Evolutionary conservation across 2,329 filamentous ascomycete genomes (phyloP).

Genomic region (Stagonosporopsis cucurbitacearum): DNA sequence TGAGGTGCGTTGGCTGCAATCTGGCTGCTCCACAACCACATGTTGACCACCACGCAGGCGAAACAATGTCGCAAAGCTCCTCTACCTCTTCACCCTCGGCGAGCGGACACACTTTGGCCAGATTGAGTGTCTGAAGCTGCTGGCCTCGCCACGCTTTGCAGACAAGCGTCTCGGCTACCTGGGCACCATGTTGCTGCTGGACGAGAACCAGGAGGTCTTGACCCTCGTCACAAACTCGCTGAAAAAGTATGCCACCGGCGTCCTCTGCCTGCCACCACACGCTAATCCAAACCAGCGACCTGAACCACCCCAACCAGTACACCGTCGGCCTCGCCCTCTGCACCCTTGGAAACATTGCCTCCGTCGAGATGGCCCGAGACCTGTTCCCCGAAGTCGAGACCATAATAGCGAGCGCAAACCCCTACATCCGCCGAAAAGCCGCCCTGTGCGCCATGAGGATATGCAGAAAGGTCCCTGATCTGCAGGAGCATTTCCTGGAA

Average conservation of each 20-base stretch:
- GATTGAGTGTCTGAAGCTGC: slow-evolving; percentile 97
- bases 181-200: slow-evolving; percentile 92
- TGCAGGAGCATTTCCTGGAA: slow-evolving; percentile 96
- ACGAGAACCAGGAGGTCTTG: slow-evolving; percentile 98
- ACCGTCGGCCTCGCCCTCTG: slow-evolving; percentile 95
- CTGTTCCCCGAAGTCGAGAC: slow-evolving; percentile 95
- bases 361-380: slow-evolving; percentile 97
- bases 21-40: slow-evolving; percentile 20
- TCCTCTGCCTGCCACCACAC: background rate
- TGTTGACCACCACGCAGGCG: slow-evolving; percentile 64
- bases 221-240: slow-evolving; percentile 97
- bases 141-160: slow-evolving; percentile 95
- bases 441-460: slow-evolving; percentile 99
- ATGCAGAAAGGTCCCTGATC: slow-evolving; percentile 94
- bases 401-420: slow-evolving; percentile 89
- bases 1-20: slow-evolving; percentile 68
- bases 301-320: slow-evolving; percentile 97
- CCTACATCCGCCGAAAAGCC: slow-evolving; percentile 97
- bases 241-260: slow-evolving; percentile 74
- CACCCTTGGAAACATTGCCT: slow-evolving; percentile 96
- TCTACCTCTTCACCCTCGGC: slow-evolving; percentile 97
- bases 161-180: slow-evolving; percentile 96
- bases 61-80: slow-evolving; percentile 98
- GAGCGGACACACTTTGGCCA: slow-evolving; percentile 98
- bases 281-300: slow-evolving; percentile 68